Percentiles rank a stretch among this genome's conserved stretches.
phyloP scores from a whole-genome alignment of 208 protist species.

The Trypanosoma avium region DNA sequence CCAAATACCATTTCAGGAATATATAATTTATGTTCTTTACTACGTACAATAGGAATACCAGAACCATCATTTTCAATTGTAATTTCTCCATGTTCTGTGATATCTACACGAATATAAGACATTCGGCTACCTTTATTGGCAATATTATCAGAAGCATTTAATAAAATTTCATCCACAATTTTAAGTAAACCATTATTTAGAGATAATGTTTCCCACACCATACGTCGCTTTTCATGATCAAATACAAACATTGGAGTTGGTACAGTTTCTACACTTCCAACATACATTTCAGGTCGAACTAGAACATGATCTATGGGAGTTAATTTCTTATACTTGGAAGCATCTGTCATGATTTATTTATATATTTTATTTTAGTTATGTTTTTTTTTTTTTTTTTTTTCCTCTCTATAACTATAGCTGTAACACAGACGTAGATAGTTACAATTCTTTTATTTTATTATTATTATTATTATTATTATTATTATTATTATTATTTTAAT shows the following conservation, averaged over 20 bases:
- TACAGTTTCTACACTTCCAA: constrained; percentile 93
- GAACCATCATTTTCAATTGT: constrained; percentile 95
- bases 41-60: constrained; percentile 92
- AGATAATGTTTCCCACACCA: constrained; percentile 87
- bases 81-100: constrained; percentile 89
- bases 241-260: constrained; percentile 88
- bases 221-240: constrained; percentile 75
- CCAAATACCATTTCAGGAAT: constrained; percentile 98
- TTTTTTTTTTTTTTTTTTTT: neutral
- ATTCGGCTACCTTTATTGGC: constrained; percentile 64
- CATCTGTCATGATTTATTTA: constrained; percentile 63
- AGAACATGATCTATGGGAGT: constrained; percentile 96
- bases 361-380: neutral
- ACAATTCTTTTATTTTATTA: no score
- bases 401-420: no score
- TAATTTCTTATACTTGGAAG: constrained; percentile 91
- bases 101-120: constrained; percentile 92
- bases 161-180: constrained; percentile 99
- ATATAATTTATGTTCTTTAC: constrained; percentile 93
- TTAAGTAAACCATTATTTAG: constrained; percentile 97
- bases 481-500: no score
- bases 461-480: no score
- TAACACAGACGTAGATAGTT: no score
- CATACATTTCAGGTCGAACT: constrained; percentile 97
- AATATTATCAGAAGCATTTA: constrained; percentile 98